These are phyloP conservation scores for Penicillium waksmanii DNA, from an alignment of 495 filamentous ascomycete species.

Conservation along the genomic window DNA sequence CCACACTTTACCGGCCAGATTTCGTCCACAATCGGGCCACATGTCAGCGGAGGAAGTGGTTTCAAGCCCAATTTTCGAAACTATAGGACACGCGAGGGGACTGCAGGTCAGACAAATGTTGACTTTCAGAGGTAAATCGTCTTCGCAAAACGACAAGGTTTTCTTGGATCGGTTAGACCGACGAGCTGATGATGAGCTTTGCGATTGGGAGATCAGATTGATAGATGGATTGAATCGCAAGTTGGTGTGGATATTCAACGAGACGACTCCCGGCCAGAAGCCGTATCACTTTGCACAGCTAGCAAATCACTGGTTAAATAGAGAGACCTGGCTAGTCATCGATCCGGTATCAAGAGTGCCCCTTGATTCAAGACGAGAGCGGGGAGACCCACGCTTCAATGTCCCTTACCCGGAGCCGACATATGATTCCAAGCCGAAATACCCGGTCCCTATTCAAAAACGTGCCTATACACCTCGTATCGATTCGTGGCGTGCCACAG, in stretches of 20 bases:
- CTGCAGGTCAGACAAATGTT: background rate
- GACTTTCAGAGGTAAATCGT: background rate
- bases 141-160: background rate
- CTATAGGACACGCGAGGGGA: background rate
- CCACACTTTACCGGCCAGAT: background rate
- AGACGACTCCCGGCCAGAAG: constrained; percentile 44
- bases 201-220: constrained; percentile 42
- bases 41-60: background rate
- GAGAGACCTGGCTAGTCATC: constrained; percentile 44
- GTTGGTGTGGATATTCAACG: constrained; percentile 43
- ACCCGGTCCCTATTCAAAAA: constrained; percentile 22
- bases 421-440: constrained; percentile 30
- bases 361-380: constrained; percentile 33
- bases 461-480: constrained; percentile 34
- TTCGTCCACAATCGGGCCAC: background rate
- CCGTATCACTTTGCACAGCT: constrained; percentile 48
- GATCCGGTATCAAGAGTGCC: constrained; percentile 44
- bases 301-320: constrained; percentile 50
- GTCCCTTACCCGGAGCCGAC: constrained; percentile 32
- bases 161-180: background rate
- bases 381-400: constrained; percentile 45
- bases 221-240: constrained; percentile 42
- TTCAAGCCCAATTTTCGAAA: background rate
- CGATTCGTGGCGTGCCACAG: constrained; percentile 44
- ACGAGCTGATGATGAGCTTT: constrained; percentile 17